Percentiles rank a stretch among this genome's conserved stretches.
Conservation (phyloP, 345 rosid genomes). For the Brassica nigra region DNA sequence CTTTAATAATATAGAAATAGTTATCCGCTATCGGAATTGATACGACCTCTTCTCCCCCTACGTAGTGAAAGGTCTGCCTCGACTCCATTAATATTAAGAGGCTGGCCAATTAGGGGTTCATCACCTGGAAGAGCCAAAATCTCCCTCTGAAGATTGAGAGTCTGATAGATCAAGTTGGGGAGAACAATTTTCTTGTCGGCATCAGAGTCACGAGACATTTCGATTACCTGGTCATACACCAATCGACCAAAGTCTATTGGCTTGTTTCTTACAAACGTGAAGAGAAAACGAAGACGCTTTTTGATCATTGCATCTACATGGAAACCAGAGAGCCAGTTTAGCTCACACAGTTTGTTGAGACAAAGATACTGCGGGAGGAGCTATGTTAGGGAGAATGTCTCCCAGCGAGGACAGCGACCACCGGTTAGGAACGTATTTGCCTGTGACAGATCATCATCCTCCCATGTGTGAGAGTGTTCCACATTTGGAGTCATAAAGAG, state of each 20-base stretch:
- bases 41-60: not conserved
- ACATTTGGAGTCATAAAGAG: too few relatives aligned
- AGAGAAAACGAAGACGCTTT: not conserved
- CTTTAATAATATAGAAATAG: too few relatives aligned
- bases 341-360: not conserved
- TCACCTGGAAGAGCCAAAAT: not conserved
- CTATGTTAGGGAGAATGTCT: not conserved
- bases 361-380: not conserved
- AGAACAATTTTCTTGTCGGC: not conserved
- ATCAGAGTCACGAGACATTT: not conserved
- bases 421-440: too few relatives aligned
- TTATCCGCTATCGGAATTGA: not conserved
- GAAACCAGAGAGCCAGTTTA: not conserved
- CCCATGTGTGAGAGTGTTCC: too few relatives aligned
- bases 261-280: not conserved
- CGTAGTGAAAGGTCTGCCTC: not conserved
- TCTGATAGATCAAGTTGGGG: not conserved
- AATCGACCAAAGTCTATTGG: not conserved
- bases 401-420: too few relatives aligned
- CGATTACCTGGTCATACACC: not conserved
- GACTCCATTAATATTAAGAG: not conserved
- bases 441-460: too few relatives aligned
- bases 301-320: not conserved
- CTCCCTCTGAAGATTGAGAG: not conserved
- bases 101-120: not conserved